Percentiles rank a stretch among this genome's conserved stretches.
These are phyloP conservation scores for Coemansia sp. DNA, from an alignment of 192 early-diverging fungal genomes.

Conservation along the genomic window DNA sequence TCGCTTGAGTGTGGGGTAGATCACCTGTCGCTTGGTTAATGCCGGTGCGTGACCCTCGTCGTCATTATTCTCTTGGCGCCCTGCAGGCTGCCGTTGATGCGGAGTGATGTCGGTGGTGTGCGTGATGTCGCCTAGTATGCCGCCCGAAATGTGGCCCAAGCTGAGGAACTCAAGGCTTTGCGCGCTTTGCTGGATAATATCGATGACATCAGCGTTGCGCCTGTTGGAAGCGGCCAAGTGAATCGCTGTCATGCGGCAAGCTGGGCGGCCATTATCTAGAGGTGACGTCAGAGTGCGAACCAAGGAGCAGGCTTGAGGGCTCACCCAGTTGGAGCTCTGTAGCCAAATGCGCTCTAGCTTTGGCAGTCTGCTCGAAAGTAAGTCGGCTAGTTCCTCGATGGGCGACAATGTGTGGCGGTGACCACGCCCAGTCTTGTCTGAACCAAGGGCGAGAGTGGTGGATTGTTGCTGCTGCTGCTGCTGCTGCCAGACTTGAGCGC, in stretches of 20 bases:
- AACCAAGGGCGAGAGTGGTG: background rate
- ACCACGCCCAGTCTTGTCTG: background rate
- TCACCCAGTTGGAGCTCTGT: slow-evolving; percentile 17
- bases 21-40: background rate
- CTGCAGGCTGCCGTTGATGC: background rate
- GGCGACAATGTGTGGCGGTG: background rate
- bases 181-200: slow-evolving; percentile 28
- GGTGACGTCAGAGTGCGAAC: background rate
- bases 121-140: slow-evolving; percentile 20
- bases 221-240: slow-evolving; percentile 17
- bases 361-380: background rate
- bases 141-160: slow-evolving; percentile 32
- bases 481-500: slow-evolving; percentile 3
- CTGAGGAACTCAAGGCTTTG: slow-evolving; percentile 22
- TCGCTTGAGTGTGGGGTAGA: slow-evolving; percentile 17
- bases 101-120: background rate
- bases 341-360: slow-evolving; percentile 20
- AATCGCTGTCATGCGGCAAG: slow-evolving; percentile 10
- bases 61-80: background rate
- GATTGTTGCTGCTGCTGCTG: slow-evolving; percentile 4
- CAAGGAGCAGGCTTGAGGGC: slow-evolving; percentile 3
- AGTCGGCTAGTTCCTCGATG: background rate
- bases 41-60: background rate
- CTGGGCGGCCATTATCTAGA: background rate
- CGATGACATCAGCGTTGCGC: slow-evolving; percentile 7